Evolutionary conservation across 176 grass and related monocot genomes (phyloP), one percentile per base, ranked within the genome.

Genomic region (Canna indica): DNA sequence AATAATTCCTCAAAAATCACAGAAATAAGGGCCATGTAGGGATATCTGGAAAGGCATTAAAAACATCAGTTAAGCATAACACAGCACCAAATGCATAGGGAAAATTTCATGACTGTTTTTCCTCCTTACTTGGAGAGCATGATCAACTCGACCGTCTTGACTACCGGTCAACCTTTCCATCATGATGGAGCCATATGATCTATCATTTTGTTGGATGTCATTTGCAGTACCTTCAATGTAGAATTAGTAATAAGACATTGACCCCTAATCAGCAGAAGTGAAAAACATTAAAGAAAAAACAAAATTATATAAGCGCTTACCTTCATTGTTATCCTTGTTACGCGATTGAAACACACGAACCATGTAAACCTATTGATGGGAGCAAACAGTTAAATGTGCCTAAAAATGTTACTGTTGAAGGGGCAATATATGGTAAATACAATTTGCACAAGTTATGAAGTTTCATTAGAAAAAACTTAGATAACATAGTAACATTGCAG

Each of bases 111-210:
- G 74, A 17, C 78, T 17, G 54, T 5, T 45, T 75, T 70, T 4
- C 78, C 36, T 25, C 77, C 80, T 90, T 36, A 92, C 93, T 86
- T 92, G 89, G 74, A 99, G 94, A 33, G 91, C 75, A 75, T 97
- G 88, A 81, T 97, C 93, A 77, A 97, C 84, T 36, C 88, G 81
- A 42, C 88, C 93, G 73, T 87, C 83, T 22, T 79, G 57, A 57
- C 73, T 84, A 76, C 86, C 86, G 30, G 93, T 92, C 79, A 97
- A 27, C 74, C 82, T 97, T 78, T 92, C 88, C 81, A 97, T 97
- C 93, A 97, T 97, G 68, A 85, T 74, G 71, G 83, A 87, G 73
- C 93, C 93, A 81, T 97, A 92, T 30, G 86, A 90, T 68, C 75
- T 90, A 58, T 87, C 81, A 65, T 87, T 79, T 74, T 90, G 77